Percentiles rank a stretch among this genome's conserved stretches.
Conservation (phyloP, 2,329 filamentous ascomycete genomes). For the Phaeosphaeriaceae sp. region DNA sequence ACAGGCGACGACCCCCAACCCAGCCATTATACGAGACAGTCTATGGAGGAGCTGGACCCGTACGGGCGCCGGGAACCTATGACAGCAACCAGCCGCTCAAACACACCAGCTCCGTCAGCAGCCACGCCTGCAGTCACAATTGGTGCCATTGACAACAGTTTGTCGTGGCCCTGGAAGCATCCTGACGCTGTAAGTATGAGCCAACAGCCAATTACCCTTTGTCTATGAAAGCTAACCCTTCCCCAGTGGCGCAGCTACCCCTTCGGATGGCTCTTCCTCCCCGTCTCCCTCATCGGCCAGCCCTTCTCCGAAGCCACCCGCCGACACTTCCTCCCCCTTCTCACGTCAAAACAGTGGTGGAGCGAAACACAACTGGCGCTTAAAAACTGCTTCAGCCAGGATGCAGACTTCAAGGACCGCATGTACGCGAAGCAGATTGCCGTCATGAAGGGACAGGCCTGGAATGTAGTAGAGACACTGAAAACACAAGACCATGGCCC, state of each 20-base stretch:
- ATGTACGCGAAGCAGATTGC: conserved; percentile 99
- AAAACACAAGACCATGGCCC: conserved; percentile 93
- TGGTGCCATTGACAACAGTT: conserved; percentile 95
- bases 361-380: conserved; percentile 88
- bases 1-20: conserved; percentile 41
- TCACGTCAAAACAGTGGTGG: conserved; percentile 98
- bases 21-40: conserved; percentile 65
- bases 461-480: conserved; percentile 98
- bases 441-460: conserved; percentile 98
- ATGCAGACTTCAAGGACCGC: conserved; percentile 95
- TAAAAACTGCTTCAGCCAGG: conserved; percentile 85
- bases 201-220: conserved; percentile 26
- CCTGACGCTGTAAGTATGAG: conserved; percentile 74
- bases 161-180: conserved; percentile 99
- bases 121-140: conserved; percentile 70
- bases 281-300: conserved; percentile 92
- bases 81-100: conserved; percentile 69
- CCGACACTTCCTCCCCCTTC: conserved; percentile 91
- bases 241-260: conserved; percentile 80
- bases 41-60: conserved; percentile 63
- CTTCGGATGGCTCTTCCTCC: conserved; percentile 97
- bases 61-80: conserved; percentile 85
- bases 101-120: conserved; percentile 60
- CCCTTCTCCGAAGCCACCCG: conserved; percentile 94
- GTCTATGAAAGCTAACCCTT: conserved; percentile 24